These are phyloP conservation scores for Ophiostoma himal-ulmi DNA, from an alignment of 2,329 filamentous ascomycete genomes.

Conservation along the genomic window DNA sequence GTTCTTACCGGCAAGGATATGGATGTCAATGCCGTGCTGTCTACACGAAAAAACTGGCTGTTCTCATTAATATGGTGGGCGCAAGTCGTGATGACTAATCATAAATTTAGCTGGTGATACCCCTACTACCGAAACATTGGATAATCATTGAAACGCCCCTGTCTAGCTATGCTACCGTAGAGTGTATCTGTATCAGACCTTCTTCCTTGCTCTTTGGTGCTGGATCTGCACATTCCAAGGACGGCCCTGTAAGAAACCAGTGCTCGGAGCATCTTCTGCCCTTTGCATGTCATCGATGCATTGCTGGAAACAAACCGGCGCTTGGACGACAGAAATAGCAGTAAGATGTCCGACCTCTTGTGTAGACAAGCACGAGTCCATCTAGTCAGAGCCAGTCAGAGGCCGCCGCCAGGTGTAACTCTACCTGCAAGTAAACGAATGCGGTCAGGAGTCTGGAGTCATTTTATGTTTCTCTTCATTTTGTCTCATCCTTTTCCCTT, in stretches of 20 bases:
- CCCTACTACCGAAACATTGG: not conserved
- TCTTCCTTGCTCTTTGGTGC: not conserved
- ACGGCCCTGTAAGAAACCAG: conserved; percentile 4
- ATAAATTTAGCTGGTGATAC: not conserved
- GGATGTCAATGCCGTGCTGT: not conserved
- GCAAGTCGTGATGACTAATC: not conserved
- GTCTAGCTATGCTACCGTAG: not conserved
- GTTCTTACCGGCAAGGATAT: not conserved
- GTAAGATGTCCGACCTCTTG: not conserved
- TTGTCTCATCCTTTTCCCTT: not conserved
- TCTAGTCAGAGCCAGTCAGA: not conserved
- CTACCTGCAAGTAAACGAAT: not conserved
- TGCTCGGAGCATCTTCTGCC: conserved; percentile 6
- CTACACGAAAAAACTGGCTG: not conserved
- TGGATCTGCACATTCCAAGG: not conserved
- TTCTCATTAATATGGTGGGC: not conserved
- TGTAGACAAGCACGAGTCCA: not conserved
- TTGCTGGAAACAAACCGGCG: conserved; percentile 2
- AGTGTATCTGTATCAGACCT: not conserved
- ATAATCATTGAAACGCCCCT: not conserved
- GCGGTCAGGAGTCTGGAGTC: not conserved
- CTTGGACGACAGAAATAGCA: conserved; percentile 10
- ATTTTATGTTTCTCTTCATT: not conserved
- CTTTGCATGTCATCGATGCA: conserved; percentile 3
- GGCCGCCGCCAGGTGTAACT: conserved; percentile 6